Conservation (phyloP, 305 asterid genomes). For the Andrographis paniculata region DNA sequence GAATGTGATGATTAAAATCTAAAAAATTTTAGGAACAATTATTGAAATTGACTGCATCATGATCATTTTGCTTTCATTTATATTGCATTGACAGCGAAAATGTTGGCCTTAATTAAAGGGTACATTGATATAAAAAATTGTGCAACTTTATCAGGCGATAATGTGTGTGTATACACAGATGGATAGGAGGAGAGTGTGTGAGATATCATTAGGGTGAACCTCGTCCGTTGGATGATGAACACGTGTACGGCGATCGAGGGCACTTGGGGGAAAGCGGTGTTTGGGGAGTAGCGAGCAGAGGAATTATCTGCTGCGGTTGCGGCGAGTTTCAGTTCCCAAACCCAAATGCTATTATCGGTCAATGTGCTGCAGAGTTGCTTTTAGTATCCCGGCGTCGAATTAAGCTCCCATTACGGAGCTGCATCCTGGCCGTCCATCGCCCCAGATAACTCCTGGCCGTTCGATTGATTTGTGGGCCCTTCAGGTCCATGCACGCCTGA, state of each 20-base stretch:
- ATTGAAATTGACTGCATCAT: too few relatives aligned
- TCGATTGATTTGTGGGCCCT: neutral
- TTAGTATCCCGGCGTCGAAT: constrained; percentile 18
- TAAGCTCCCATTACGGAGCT: constrained; percentile 14
- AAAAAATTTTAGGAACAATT: too few relatives aligned
- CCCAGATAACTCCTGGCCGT: constrained; percentile 1
- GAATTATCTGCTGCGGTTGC: constrained; percentile 32
- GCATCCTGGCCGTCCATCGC: constrained; percentile 24
- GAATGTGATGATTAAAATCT: too few relatives aligned
- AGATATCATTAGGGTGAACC: too few relatives aligned
- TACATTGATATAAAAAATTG: too few relatives aligned
- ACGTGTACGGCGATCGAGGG: constrained; percentile 23
- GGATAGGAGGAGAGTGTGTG: too few relatives aligned
- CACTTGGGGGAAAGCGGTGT: constrained; percentile 8
- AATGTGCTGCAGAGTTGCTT: constrained; percentile 15
- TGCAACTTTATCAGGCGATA: too few relatives aligned
- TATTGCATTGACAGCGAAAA: too few relatives aligned
- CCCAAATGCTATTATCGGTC: constrained; percentile 2
- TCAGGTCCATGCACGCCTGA: too few relatives aligned
- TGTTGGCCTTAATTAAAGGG: too few relatives aligned
- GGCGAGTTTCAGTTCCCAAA: constrained; percentile 54
- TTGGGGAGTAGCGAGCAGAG: constrained; percentile 12
- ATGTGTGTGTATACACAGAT: too few relatives aligned
- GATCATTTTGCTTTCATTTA: too few relatives aligned
- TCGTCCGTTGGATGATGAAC: constrained; percentile 20